Percentiles rank a stretch among this genome's conserved stretches.
Evolutionary conservation across 805 yeast genomes (phyloP).

Genomic region (Saccharomycopsis fibuligera): DNA sequence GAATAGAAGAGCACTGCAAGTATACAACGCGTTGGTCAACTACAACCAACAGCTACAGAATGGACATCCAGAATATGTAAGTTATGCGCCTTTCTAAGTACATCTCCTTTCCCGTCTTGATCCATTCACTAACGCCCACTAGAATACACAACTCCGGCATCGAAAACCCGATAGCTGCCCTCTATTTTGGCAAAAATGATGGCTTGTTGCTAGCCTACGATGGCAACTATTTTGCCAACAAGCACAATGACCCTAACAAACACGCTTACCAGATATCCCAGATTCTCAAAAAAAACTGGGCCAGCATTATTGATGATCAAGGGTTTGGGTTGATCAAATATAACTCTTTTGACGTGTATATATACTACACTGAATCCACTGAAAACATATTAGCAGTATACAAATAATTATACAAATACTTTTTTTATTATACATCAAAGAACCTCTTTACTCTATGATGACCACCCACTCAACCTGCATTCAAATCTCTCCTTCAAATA

Average conservation of each 20-base stretch:
- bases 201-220: conserved; percentile 5
- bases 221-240: not conserved
- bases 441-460: too few species aligned
- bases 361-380: not conserved
- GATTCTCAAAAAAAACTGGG: not conserved
- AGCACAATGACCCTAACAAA: conserved; percentile 5
- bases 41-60: too few species aligned
- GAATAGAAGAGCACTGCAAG: too few species aligned
- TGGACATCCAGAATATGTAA: too few species aligned
- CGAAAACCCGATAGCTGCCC: not conserved
- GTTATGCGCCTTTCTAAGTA: too few species aligned
- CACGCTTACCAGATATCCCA: conserved; percentile 8
- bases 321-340: conserved; percentile 13
- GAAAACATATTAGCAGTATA: conserved; percentile 8
- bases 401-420: conserved; percentile 3
- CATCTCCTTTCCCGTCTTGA: too few species aligned
- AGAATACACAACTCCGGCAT: not conserved
- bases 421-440: conserved; percentile 6
- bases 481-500: conserved; percentile 50
- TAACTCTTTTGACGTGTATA: conserved; percentile 5
- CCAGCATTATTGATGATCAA: conserved; percentile 1
- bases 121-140: not conserved
- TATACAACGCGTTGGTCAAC: too few species aligned
- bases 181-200: conserved; percentile 5
- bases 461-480: conserved; percentile 16